These are phyloP conservation scores for Cladophialophora psammophila DNA, from an alignment of 2,329 filamentous ascomycete species.

Conservation along the genomic window DNA sequence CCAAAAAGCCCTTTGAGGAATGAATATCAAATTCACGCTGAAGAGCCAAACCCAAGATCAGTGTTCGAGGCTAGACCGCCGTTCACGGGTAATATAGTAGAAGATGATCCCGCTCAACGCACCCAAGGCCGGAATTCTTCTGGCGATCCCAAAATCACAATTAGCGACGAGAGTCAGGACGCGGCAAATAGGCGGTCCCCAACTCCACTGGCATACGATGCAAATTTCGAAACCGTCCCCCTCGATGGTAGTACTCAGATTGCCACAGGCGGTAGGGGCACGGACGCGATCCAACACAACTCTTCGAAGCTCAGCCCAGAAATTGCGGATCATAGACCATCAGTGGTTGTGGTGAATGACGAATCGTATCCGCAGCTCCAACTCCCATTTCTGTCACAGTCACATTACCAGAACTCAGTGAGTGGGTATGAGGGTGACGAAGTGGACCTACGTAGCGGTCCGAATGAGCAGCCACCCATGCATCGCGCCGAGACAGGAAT, in stretches of 20 bases:
- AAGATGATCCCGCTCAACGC: not conserved
- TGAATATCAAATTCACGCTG: constrained; percentile 5
- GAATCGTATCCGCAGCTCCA: constrained; percentile 5
- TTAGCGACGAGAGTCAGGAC: constrained; percentile 21
- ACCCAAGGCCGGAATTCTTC: not conserved
- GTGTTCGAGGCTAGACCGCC: not conserved
- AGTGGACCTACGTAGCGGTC: not conserved
- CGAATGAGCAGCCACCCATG: not conserved
- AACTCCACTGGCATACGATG: not conserved
- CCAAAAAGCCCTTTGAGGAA: constrained; percentile 21
- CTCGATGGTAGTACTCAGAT: not conserved
- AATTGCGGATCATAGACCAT: not conserved
- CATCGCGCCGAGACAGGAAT: not conserved
- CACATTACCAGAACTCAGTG: constrained; percentile 3
- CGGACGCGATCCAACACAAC: not conserved
- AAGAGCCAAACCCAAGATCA: not conserved
- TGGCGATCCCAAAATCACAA: constrained; percentile 21
- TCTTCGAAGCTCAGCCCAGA: not conserved
- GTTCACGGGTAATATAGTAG: not conserved
- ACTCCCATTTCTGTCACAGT: constrained; percentile 13
- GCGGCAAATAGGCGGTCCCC: not conserved
- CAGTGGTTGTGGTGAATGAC: constrained; percentile 3
- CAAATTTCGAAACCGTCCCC: constrained; percentile 17
- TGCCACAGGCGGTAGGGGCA: not conserved
- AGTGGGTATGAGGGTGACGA: constrained; percentile 15